Evolutionary conservation across 2,329 filamentous ascomycete genomes (phyloP), one percentile per base, ranked within the genome.

Genomic region (Fusarium sp.): DNA sequence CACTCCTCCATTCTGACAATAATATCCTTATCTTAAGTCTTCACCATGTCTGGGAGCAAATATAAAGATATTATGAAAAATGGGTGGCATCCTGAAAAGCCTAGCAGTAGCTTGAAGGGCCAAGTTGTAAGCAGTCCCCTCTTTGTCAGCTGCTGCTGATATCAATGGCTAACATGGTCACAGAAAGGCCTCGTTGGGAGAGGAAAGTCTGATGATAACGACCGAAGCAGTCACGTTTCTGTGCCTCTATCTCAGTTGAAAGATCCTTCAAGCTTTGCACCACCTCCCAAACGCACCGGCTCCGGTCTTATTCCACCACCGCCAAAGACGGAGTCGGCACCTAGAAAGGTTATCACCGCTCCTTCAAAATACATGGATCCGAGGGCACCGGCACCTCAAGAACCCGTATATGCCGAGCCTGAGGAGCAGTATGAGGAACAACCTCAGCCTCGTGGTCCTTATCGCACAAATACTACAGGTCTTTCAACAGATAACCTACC

Each of bases 191-290:
- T 87, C 32, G 73, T 87, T 18, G 81, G 83, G 45, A 82, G 84
- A 64, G 80, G 80, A 56, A 81, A 82, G 35, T 76, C 78, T 32
- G 75, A 78, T 18, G 71, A 77, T 3, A 63, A 73, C 32, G 74
- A 79, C 18, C 66, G 74, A 26, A 18, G 44, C 35, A 73, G 80
- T 60, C 83, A 85, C 71, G 79, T 82, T 46, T 81, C 87, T 35
- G 85, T 86, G 18, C 94, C 94, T 3, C 82, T 97, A 45, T 85
- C 89, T 12, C 85, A 89, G 6, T 86, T 97, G 33, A 90, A 89
- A 78, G 94, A 97, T 78, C 94, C 93, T 2, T 80, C 88, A 2
- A 88, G 89, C 18, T 97, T 97, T 78, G 93, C 89, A 4, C 93
- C 94, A 27, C 94, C 94, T 30, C 94, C 94, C 1, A 95, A 89